A percentile compares a stretch with the other conserved stretches of the same genome.
phyloP scores from a whole-genome alignment of 495 filamentous ascomycete genomes.

The Penicillium arizonense region DNA sequence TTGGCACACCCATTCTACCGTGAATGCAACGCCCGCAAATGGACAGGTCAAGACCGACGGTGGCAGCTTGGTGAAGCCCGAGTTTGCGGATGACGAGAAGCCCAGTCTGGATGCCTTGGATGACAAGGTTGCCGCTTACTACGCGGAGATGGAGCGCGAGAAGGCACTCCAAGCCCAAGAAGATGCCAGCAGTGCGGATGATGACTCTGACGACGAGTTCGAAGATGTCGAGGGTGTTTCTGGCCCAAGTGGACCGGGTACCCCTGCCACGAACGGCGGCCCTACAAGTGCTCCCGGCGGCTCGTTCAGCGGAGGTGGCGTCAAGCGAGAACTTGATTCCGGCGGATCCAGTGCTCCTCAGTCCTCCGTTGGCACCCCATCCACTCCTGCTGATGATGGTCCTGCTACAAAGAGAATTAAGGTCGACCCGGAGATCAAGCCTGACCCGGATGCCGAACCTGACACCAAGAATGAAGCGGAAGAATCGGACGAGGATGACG shows the following conservation, averaged over 20 bases:
- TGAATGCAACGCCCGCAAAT: constrained; percentile 38
- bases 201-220: constrained; percentile 50
- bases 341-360: constrained; percentile 41
- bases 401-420: constrained; percentile 47
- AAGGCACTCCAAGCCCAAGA: constrained; percentile 46
- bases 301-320: constrained; percentile 19
- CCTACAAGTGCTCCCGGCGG: constrained; percentile 32
- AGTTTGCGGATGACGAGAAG: constrained; percentile 55
- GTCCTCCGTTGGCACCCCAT: constrained; percentile 43
- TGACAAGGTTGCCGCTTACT: constrained; percentile 53
- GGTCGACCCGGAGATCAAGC: constrained; percentile 28
- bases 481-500: constrained; percentile 53
- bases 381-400: constrained; percentile 37
- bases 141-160: constrained; percentile 50
- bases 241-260: constrained; percentile 35
- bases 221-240: constrained; percentile 48
- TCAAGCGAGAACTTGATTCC: constrained; percentile 42
- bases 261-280: constrained; percentile 30
- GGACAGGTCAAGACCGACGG: constrained; percentile 33
- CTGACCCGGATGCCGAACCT: constrained; percentile 23
- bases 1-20: constrained; percentile 88
- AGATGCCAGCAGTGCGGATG: constrained; percentile 45
- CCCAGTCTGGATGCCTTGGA: constrained; percentile 43
- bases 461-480: constrained; percentile 35
- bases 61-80: constrained; percentile 40